Percentiles rank a stretch among this genome's conserved stretches.
Conservation (phyloP, 495 filamentous ascomycete genomes). For the Hypomontagnella submonticulosa region DNA sequence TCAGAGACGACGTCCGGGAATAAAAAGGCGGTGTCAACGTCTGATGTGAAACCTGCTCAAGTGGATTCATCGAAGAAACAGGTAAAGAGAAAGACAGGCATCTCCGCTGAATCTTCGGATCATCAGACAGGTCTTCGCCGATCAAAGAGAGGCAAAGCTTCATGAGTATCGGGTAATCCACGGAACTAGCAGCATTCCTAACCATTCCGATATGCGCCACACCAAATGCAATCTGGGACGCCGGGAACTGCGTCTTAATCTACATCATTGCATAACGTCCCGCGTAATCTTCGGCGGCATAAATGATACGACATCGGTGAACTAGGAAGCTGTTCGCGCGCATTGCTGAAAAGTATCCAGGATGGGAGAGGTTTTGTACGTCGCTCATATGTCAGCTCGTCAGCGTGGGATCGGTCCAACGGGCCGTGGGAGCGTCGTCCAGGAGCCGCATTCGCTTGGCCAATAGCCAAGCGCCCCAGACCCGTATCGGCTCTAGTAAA, state of each 20-base stretch:
- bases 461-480: slow-evolving; percentile 25
- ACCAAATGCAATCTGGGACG: slow-evolving; percentile 32
- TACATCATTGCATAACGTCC: slow-evolving; percentile 21
- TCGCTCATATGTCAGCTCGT: slow-evolving; percentile 20
- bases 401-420: slow-evolving; percentile 43
- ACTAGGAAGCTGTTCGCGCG: slow-evolving; percentile 5
- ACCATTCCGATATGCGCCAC: slow-evolving; percentile 19
- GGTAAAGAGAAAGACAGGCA: slow-evolving; percentile 50
- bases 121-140: slow-evolving; percentile 27
- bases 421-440: slow-evolving; percentile 46
- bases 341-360: slow-evolving; percentile 15
- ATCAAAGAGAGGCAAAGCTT: slow-evolving; percentile 40
- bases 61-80: slow-evolving; percentile 18
- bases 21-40: slow-evolving; percentile 7
- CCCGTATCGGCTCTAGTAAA: slow-evolving; percentile 35
- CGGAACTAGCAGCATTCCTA: slow-evolving; percentile 15
- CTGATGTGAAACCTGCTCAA: slow-evolving; percentile 25
- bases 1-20: slow-evolving; percentile 8
- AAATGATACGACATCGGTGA: slow-evolving; percentile 38
- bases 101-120: slow-evolving; percentile 31
- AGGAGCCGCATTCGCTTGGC: slow-evolving; percentile 36
- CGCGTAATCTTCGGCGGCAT: slow-evolving; percentile 22
- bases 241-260: slow-evolving; percentile 35
- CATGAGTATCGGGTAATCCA: slow-evolving; percentile 25
- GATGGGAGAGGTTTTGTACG: slow-evolving; percentile 26